Percentiles rank a stretch among this genome's conserved stretches.
These are phyloP conservation scores for Pyracantha coccinea DNA, from an alignment of 331 rosid species.

Conservation along the genomic window DNA sequence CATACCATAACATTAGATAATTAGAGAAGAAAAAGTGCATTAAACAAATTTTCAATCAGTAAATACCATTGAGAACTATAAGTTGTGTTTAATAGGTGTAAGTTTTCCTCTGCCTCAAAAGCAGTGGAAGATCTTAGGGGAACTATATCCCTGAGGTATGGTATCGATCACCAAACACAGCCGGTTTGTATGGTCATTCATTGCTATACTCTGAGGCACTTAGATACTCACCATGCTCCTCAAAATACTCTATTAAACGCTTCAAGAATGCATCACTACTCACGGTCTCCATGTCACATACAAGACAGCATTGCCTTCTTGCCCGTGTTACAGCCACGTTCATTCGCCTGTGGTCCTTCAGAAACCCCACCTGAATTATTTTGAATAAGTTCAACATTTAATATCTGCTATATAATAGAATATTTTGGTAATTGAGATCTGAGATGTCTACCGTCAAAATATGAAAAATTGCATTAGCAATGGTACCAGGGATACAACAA, in stretches of 20 bases:
- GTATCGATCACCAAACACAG: slow-evolving; percentile 8
- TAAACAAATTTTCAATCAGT: background rate
- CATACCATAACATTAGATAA: background rate
- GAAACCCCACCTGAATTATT: slow-evolving; percentile 81
- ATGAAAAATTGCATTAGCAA: background rate
- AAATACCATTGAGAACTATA: background rate
- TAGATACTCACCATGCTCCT: slow-evolving; percentile 80
- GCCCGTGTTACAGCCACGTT: slow-evolving; percentile 97
- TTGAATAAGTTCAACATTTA: background rate
- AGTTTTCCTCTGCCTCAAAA: background rate
- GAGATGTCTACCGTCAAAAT: background rate
- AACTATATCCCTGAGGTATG: background rate
- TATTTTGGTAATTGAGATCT: slow-evolving; percentile 3
- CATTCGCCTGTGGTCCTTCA: slow-evolving; percentile 93
- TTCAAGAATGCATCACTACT: slow-evolving; percentile 65
- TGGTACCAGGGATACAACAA: slow-evolving; percentile 9
- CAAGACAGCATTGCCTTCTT: slow-evolving; percentile 87
- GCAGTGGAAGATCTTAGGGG: background rate
- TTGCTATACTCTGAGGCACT: slow-evolving; percentile 86
- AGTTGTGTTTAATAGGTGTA: background rate
- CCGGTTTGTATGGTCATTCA: slow-evolving; percentile 28
- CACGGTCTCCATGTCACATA: slow-evolving; percentile 86
- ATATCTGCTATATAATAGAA: background rate
- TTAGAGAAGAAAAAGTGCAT: background rate
- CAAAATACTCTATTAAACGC: slow-evolving; percentile 82